Base-by-base conservation (phyloP, 768 basidiomycete genomes). In the Serendipita indica region DNA sequence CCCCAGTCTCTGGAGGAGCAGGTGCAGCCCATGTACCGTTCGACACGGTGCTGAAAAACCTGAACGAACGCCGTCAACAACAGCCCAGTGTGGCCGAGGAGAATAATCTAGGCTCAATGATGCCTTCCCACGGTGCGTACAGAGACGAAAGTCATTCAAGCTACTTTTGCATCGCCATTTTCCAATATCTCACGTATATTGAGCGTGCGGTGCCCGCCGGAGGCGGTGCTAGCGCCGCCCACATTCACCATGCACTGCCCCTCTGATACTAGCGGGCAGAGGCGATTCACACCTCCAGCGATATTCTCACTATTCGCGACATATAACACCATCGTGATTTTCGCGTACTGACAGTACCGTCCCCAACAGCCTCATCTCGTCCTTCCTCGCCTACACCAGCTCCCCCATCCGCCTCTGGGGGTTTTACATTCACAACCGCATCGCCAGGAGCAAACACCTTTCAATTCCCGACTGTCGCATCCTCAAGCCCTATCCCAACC, bases 1-100 rank as follows among this genome's bases (percentile, higher is more conserved):
- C 88, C 2, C 88, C 88, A 5, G 75, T 90, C 58, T 79, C 77
- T 61, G 82, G 81, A 41, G 61, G 61, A 18, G 64, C 49, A 5
- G 81, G 79, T 20, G 80, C 72, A 33, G 75, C 72, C 60, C 67
- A 72, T 35, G 75, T 72, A 34, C 74, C 77, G 37, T 84, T 82
- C 73, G 77, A 77, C 63, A 71, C 73, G 33, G 72, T 74, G 49
- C 67, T 77, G 63, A 68, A 75, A 61, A 74, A 75, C 16, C 71
- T 83, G 54, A 72, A 74, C 63, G 78, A 79, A 30, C 33, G 72
- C 73, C 41, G 75, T 73, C 66, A 72, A 67, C 33, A 46, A n/a
- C 64, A 67, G 58, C 66, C 68, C 33, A 68, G 64, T 3, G 67
- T 69, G 18, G 69, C 73, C 57, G 73, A 67, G 63, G 69, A 75